Evolutionary conservation across 257 asterid genomes (phyloP), one percentile per base, ranked within the genome.

Genomic region (Dorcoceras hygrometricum): DNA sequence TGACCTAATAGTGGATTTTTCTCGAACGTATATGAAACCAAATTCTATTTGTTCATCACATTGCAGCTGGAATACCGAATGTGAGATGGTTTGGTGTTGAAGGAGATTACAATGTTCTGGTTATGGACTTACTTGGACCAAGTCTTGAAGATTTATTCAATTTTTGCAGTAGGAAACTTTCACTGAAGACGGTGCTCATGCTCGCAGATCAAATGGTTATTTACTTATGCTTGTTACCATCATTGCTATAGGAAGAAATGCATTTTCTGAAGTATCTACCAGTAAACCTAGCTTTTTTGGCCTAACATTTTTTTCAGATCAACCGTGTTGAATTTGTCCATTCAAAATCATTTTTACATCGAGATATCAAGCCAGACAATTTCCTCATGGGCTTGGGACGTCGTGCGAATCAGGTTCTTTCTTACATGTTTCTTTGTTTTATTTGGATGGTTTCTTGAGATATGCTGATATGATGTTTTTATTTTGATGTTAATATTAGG

Each of bases 361-460:
- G 99, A 46, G 99, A 94, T 80, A 94, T 90, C 80, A 94, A 94
- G 81, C 99, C 99, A 18, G 99, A 94, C 84, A 94, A 94, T 83
- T 94, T 94, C 74, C 95, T 94, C 66, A 94, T 94, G 99, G 99
- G 99, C 66, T 81, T 94, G 85, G 99, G 96, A 62, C 78, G 97
- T 58, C 96, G 97, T 62, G 99, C 99, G 65, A 87, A 90, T 71
- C 99, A 94, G 97, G 99, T 94, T 59, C 65, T 23, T 20, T 6
- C 48, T 57, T 62, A 36, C 73, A 25, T 61, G 53, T 48, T 34
- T 71, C 62, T 34, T 3, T 67, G 20, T 36, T 63, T 31, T 57
- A 27, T 59, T 59, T 46, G 60, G 66, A 55, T 14, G 56, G 53
- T 39, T 48, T 8, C 32, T 36, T 18, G 61, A 32, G 61, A 27